phyloP scores from a whole-genome alignment of 1,284 basidiomycete genomes.

The Moesziomyces antarcticus region DNA sequence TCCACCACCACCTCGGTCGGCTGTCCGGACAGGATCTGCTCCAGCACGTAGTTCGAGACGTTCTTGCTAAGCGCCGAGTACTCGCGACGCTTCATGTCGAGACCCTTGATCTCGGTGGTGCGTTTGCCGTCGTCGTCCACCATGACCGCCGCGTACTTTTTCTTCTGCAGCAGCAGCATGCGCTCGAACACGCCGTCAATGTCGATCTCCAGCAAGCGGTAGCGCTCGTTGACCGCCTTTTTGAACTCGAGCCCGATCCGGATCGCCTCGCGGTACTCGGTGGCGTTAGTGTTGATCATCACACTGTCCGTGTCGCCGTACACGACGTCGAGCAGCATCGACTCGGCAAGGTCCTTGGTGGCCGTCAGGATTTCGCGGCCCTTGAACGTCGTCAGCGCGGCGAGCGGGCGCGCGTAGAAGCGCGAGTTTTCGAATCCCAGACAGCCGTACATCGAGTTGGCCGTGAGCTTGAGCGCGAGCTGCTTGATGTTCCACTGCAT shows the following conservation, averaged over 20 bases:
- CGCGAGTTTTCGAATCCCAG: constrained; percentile 96
- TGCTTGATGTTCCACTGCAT: constrained; percentile 96
- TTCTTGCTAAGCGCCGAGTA: constrained; percentile 92
- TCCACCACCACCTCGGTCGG: constrained; percentile 88
- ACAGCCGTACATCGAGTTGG: constrained; percentile 99
- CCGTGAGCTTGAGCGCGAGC: constrained; percentile 94
- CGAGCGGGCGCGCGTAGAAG: constrained; percentile 96
- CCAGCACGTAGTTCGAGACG: constrained; percentile 76
- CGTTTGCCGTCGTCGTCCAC: constrained; percentile 55
- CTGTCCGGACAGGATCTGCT: constrained; percentile 90
- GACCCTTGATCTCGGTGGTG: constrained; percentile 84
- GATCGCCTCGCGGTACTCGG: constrained; percentile 85
- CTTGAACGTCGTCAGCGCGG: constrained; percentile 96
- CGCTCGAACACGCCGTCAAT: constrained; percentile 94
- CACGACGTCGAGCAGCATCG: constrained; percentile 88
- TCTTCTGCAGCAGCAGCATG: constrained; percentile 93
- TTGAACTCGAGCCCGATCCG: constrained; percentile 93
- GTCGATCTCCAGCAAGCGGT: constrained; percentile 95
- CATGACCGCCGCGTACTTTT: constrained; percentile 98
- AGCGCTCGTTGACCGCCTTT: constrained; percentile 93
- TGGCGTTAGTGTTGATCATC: constrained; percentile 96
- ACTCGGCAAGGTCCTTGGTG: constrained; percentile 91
- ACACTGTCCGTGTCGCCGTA: constrained; percentile 99
- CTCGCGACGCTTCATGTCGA: constrained; percentile 99
- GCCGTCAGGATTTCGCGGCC: constrained; percentile 96